Conservation (phyloP, 2,329 filamentous ascomycete species). For the Colletotrichum cereale region DNA sequence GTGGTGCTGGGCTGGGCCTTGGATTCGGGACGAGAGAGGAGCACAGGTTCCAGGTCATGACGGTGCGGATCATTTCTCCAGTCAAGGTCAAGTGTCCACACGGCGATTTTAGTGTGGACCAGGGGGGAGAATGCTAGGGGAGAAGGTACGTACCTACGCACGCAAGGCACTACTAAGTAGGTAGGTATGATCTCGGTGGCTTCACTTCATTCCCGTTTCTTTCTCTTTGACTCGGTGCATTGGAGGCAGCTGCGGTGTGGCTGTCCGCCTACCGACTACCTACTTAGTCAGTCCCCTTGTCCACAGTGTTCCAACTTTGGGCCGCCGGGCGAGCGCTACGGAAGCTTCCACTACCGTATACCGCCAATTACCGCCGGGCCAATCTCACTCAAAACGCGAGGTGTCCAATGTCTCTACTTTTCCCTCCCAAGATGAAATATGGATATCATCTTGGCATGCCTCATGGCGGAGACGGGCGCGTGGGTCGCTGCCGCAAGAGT, state of each 20-base stretch:
- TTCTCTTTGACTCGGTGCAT: background rate
- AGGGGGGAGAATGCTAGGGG: background rate
- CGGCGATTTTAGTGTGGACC: slow-evolving; percentile 9
- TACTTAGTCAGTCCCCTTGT: background rate
- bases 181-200: slow-evolving; percentile 6
- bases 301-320: background rate
- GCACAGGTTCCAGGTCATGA: slow-evolving; percentile 21
- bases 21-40: slow-evolving; percentile 14
- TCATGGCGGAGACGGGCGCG: slow-evolving; percentile 24
- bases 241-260: background rate
- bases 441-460: slow-evolving; percentile 27
- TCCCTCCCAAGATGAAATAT: slow-evolving; percentile 37
- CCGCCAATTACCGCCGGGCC: slow-evolving; percentile 12
- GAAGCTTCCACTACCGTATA: background rate
- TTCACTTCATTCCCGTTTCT: background rate
- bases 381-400: background rate
- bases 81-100: slow-evolving; percentile 30
- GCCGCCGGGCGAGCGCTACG: background rate
- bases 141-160: background rate
- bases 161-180: background rate
- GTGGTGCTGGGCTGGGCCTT: slow-evolving; percentile 22
- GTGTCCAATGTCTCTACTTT: slow-evolving; percentile 19
- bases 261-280: background rate
- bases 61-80: slow-evolving; percentile 36
- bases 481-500: slow-evolving; percentile 26